phyloP scores from a whole-genome alignment of 257 asterid genomes.

The Solanum ossicruentum region DNA sequence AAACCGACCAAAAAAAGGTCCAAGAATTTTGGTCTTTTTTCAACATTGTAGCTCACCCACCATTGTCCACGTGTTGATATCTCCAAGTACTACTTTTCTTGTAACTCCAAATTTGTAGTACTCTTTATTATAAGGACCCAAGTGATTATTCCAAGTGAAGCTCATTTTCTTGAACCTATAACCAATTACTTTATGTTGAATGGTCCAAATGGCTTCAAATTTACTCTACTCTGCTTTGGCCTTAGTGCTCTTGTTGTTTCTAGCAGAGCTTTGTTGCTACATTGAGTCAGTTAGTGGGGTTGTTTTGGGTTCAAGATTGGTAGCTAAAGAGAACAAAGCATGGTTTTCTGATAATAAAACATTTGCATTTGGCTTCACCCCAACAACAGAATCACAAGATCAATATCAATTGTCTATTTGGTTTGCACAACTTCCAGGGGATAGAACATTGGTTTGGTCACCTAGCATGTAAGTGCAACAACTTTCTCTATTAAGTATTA shows the following conservation, averaged over 20 bases:
- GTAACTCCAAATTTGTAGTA: not conserved
- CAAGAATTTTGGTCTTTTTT: conserved; percentile 15
- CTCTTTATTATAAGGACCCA: conserved; percentile 12
- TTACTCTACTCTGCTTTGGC: conserved; percentile 5
- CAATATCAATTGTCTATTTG: conserved; percentile 55
- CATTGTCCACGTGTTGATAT: conserved; percentile 40
- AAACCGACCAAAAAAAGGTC: not conserved
- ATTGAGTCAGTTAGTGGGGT: conserved; percentile 18
- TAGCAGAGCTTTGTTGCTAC: conserved; percentile 11
- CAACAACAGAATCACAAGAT: conserved; percentile 17
- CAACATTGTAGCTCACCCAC: conserved; percentile 76
- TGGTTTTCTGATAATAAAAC: conserved; percentile 78
- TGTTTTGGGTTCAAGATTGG: conserved; percentile 45
- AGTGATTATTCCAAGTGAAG: not conserved
- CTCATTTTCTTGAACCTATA: conserved; percentile 1
- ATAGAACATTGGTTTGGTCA: conserved; percentile 72
- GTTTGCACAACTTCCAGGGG: conserved; percentile 72
- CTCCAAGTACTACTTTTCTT: not conserved
- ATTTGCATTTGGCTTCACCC: conserved; percentile 64
- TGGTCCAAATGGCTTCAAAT: conserved; percentile 3
- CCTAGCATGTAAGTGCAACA: conserved; percentile 42
- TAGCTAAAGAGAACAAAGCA: conserved; percentile 39
- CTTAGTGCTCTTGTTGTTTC: conserved; percentile 3
- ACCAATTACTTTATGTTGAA: not conserved
- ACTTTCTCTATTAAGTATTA: not conserved